phyloP scores from a whole-genome alignment of 495 filamentous ascomycete genomes.

The Amorphotheca resinae region DNA sequence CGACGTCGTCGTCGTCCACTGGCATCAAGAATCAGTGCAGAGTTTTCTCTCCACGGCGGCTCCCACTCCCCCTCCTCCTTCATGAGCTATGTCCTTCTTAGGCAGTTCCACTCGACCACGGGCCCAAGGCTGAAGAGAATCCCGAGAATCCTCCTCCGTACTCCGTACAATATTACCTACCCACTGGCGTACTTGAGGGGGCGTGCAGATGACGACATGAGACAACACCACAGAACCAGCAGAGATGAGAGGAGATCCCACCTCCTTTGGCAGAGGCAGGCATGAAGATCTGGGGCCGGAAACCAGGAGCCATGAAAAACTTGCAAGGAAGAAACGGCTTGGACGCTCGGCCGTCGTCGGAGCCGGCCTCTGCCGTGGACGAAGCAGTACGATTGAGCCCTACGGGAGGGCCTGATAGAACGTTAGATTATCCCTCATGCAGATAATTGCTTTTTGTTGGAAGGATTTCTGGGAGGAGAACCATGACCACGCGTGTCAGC shows the following conservation, averaged over 20 bases:
- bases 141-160: too few relatives aligned
- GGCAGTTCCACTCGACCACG: too few relatives aligned
- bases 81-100: too few relatives aligned
- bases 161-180: too few relatives aligned
- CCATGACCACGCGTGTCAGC: neutral
- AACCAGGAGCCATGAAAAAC: neutral
- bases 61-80: too few relatives aligned
- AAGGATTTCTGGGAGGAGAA: conserved; percentile 6
- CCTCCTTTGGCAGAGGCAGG: neutral
- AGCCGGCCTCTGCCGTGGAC: too few relatives aligned
- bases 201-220: neutral
- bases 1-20: too few relatives aligned
- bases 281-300: neutral
- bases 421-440: neutral
- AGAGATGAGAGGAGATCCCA: neutral
- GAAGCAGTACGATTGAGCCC: neutral
- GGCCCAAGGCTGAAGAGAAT: too few relatives aligned
- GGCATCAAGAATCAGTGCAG: too few relatives aligned
- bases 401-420: neutral
- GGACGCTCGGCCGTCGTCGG: conserved; percentile 4
- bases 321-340: conserved; percentile 1
- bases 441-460: conserved; percentile 10
- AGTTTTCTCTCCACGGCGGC: too few relatives aligned
- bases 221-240: neutral
- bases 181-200: too few relatives aligned